phyloP scores from a whole-genome alignment of 352 stramenopile genomes.

The Phytophthora pistaciae region DNA sequence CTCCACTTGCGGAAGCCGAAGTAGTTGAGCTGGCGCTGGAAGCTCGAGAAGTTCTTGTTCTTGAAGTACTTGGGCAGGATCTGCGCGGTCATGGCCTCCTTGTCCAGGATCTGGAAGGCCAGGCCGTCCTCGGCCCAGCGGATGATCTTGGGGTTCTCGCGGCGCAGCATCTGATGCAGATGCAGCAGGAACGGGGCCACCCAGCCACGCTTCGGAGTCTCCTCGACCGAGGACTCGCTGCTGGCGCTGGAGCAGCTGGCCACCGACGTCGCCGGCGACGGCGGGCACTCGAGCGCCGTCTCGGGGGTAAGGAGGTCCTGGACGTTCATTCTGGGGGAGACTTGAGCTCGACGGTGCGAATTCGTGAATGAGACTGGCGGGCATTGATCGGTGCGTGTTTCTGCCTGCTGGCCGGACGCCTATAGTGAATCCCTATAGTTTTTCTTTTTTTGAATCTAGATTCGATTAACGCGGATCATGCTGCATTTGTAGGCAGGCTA shows the following conservation, averaged over 20 bases:
- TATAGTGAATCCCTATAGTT: slow-evolving; percentile 64
- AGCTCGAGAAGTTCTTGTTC: slow-evolving; percentile 96
- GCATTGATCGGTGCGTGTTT: slow-evolving; percentile 11
- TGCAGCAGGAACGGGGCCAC: slow-evolving; percentile 89
- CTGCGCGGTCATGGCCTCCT: slow-evolving; percentile 85
- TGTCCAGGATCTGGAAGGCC: slow-evolving; percentile 89
- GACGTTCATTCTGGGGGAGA: slow-evolving; percentile 47
- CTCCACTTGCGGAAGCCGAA: slow-evolving; percentile 95
- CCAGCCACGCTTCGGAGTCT: slow-evolving; percentile 67
- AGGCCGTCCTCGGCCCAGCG: slow-evolving; percentile 82
- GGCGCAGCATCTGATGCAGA: slow-evolving; percentile 86
- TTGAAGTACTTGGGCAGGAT: slow-evolving; percentile 96
- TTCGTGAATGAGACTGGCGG: slow-evolving; percentile 46
- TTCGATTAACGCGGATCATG: slow-evolving; percentile 21
- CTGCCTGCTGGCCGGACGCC: background rate
- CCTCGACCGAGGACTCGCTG: slow-evolving; percentile 18
- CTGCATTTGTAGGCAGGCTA: background rate
- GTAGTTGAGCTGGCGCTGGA: slow-evolving; percentile 96
- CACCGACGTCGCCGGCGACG: slow-evolving; percentile 50
- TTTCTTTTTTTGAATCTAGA: slow-evolving; percentile 70
- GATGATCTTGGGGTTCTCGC: slow-evolving; percentile 81
- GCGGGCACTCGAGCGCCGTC: slow-evolving; percentile 31
- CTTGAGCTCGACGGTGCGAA: slow-evolving; percentile 27
- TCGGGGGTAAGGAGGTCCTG: slow-evolving; percentile 48
- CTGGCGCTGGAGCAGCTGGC: slow-evolving; percentile 43